These are phyloP conservation scores for Remersonia thermophila DNA, from an alignment of 2,329 filamentous ascomycete species.

Conservation along the genomic window DNA sequence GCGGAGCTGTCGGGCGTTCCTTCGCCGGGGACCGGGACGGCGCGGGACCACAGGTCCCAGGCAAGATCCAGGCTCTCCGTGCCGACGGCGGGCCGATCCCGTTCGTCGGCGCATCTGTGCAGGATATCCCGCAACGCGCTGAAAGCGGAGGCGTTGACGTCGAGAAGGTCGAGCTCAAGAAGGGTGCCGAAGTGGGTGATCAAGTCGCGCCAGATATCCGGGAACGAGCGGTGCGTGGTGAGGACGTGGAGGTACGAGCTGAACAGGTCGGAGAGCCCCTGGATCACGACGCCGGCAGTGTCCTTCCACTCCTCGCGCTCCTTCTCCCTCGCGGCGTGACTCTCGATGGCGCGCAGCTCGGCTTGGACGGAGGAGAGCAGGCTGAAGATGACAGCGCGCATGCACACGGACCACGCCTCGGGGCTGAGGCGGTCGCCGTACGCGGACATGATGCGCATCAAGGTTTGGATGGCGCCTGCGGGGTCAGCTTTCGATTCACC, in stretches of 20 bases:
- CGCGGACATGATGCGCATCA: conserved; percentile 83
- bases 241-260: conserved; percentile 66
- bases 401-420: conserved; percentile 71
- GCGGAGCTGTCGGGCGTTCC: conserved; percentile 31
- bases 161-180: conserved; percentile 50
- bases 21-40: conserved; percentile 41
- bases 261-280: conserved; percentile 59
- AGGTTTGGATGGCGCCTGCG: conserved; percentile 76
- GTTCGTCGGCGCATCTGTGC: conserved; percentile 33
- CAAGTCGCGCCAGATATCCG: conserved; percentile 62
- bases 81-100: conserved; percentile 30
- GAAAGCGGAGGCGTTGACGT: conserved; percentile 60
- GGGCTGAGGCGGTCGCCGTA: conserved; percentile 71
- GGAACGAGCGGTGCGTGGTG: conserved; percentile 52
- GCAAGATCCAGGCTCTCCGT: conserved; percentile 45
- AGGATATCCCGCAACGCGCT: conserved; percentile 54
- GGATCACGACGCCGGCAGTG: conserved; percentile 62
- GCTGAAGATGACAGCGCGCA: conserved; percentile 68
- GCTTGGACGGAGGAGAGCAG: conserved; percentile 59
- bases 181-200: conserved; percentile 55
- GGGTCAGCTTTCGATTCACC: too few species aligned
- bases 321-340: conserved; percentile 27
- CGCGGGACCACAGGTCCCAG: conserved; percentile 59
- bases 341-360: conserved; percentile 32
- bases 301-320: conserved; percentile 53